A percentile compares a stretch with the other conserved stretches of the same genome.
phyloP scores from a whole-genome alignment of 176 grass and related monocot genomes.

The Paspalum notatum region DNA sequence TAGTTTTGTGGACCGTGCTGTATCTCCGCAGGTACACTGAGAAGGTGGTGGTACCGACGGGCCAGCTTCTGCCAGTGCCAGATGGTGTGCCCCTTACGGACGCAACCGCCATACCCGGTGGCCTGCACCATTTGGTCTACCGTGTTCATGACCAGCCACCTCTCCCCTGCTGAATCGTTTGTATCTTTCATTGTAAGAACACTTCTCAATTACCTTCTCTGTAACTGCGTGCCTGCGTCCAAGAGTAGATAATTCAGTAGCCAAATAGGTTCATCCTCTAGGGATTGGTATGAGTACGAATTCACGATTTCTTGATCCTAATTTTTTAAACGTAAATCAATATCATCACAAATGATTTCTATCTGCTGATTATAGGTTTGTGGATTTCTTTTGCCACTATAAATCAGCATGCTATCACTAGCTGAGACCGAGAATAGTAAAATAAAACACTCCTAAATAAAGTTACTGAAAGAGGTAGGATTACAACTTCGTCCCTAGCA shows the following conservation, averaged over 20 bases:
- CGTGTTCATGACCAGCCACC: constrained; percentile 82
- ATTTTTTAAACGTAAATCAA: neutral
- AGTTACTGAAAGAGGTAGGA: too few species aligned
- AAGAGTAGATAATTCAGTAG: too few species aligned
- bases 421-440: neutral
- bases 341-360: neutral
- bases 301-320: neutral
- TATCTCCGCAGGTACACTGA: constrained; percentile 68
- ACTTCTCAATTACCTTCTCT: neutral
- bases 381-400: too few species aligned
- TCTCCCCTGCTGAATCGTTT: constrained; percentile 73
- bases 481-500: neutral
- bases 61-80: constrained; percentile 69
- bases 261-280: too few species aligned
- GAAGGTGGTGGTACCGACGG: constrained; percentile 72
- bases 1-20: neutral
- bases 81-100: constrained; percentile 73
- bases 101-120: constrained; percentile 66
- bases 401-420: too few species aligned
- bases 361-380: too few species aligned
- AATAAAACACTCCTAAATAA: neutral
- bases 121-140: constrained; percentile 91
- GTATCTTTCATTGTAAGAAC: constrained; percentile 73
- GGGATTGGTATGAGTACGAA: neutral
- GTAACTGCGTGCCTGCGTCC: too few species aligned